These are phyloP conservation scores for Erodium maritimum DNA, from an alignment of 345 rosid species.

Conservation along the genomic window DNA sequence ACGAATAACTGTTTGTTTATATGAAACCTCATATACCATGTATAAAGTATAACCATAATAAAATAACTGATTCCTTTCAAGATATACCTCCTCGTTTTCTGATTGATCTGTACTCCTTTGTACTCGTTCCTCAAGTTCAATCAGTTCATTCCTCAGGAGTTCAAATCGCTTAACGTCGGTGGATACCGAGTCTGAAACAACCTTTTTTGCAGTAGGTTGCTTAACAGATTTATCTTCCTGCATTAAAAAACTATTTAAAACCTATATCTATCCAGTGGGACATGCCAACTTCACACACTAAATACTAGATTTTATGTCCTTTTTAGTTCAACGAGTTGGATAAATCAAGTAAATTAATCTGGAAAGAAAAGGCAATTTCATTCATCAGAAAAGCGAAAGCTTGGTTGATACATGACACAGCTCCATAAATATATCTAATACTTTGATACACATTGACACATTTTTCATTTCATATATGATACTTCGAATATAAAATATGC, in stretches of 20 bases:
- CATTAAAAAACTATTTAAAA: constrained; percentile 13
- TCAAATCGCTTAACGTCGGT: constrained; percentile 70
- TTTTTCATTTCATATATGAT: too few relatives aligned
- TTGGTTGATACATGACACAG: too few relatives aligned
- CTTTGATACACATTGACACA: too few relatives aligned
- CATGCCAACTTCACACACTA: constrained; percentile 2
- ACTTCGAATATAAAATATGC: too few relatives aligned
- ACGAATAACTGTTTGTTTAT: not conserved
- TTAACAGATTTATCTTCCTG: constrained; percentile 41
- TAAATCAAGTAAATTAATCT: constrained; percentile 6
- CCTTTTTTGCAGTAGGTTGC: constrained; percentile 22
- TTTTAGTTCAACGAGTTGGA: not conserved
- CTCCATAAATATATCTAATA: too few relatives aligned
- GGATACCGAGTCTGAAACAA: constrained; percentile 33
- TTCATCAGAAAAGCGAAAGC: too few relatives aligned
- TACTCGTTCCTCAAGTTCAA: constrained; percentile 87
- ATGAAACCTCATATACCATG: too few relatives aligned
- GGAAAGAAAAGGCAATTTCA: not conserved
- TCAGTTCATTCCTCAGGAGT: constrained; percentile 69
- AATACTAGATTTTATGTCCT: not conserved
- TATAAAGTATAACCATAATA: too few relatives aligned
- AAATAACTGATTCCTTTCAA: not conserved
- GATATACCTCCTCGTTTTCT: constrained; percentile 51
- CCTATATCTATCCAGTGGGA: constrained; percentile 6
- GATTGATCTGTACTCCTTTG: constrained; percentile 60